Percentiles rank a stretch among this genome's conserved stretches.
Conservation (phyloP, 164 flowering plant genomes). For the Cinnamomum micranthum region DNA sequence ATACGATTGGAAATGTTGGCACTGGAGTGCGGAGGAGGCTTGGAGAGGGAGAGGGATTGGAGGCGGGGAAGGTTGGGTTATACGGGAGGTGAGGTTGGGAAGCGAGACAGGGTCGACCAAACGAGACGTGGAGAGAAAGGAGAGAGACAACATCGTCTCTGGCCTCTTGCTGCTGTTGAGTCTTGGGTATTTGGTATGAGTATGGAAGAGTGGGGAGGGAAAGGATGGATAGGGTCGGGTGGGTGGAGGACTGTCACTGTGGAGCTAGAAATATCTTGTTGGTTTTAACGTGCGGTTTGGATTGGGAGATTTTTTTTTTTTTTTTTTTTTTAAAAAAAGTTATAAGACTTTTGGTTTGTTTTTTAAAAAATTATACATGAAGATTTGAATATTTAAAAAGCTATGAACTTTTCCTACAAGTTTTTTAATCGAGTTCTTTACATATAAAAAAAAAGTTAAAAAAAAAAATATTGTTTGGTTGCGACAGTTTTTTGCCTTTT, state of each 20-base stretch:
- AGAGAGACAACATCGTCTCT: not conserved
- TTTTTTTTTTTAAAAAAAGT: too few species aligned
- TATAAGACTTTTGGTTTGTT: too few species aligned
- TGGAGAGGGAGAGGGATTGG: not conserved
- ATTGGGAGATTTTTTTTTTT: too few species aligned
- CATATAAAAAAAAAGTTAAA: too few species aligned
- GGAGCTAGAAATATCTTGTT: not conserved
- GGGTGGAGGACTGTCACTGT: too few species aligned
- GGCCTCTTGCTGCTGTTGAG: not conserved
- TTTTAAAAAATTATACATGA: too few species aligned
- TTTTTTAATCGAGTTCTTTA: too few species aligned
- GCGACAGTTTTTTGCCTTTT: too few species aligned
- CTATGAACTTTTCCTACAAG: too few species aligned
- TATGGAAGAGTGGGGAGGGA: not conserved
- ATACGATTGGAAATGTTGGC: constrained; percentile 85
- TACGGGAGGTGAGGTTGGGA: not conserved
- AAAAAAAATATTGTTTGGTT: too few species aligned
- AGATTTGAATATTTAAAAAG: too few species aligned
- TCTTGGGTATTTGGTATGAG: not conserved
- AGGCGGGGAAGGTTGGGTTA: not conserved
- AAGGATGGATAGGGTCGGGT: not conserved
- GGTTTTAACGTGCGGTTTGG: not conserved
- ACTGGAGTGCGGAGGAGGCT: constrained; percentile 62
- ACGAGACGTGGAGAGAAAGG: not conserved
- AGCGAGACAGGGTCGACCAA: not conserved